These are phyloP conservation scores for Rhizopogon salebrosus DNA, from an alignment of 768 basidiomycete genomes.

Conservation along the genomic window DNA sequence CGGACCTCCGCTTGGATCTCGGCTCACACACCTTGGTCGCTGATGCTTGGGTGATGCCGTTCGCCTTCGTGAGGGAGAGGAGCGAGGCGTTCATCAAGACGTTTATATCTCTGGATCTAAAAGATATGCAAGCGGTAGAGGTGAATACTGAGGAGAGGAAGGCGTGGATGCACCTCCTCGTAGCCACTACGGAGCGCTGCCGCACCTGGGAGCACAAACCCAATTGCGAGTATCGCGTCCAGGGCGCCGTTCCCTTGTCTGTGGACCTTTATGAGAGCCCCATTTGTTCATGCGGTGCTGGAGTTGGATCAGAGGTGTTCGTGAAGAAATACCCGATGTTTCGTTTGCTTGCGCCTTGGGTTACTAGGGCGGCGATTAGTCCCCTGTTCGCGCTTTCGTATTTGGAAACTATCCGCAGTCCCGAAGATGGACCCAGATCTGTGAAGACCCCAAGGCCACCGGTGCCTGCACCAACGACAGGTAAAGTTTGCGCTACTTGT, in stretches of 20 bases:
- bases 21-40: constrained; percentile 44
- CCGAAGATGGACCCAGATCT: not conserved
- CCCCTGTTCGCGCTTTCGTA: constrained; percentile 52
- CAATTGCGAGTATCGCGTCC: constrained; percentile 43
- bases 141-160: constrained; percentile 30
- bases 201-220: constrained; percentile 44
- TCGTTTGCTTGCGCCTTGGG: constrained; percentile 32
- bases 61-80: constrained; percentile 9
- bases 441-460: not conserved
- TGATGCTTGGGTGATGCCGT: constrained; percentile 43
- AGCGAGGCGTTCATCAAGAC: not conserved
- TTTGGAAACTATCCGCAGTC: constrained; percentile 33
- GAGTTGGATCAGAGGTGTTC: constrained; percentile 40
- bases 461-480: no score
- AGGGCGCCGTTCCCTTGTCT: constrained; percentile 30
- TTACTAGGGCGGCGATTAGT: constrained; percentile 45
- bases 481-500: constrained; percentile 15
- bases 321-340: constrained; percentile 27
- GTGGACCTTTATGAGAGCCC: constrained; percentile 33
- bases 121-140: constrained; percentile 7
- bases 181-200: constrained; percentile 47
- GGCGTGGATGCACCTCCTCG: constrained; percentile 49
- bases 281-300: constrained; percentile 50
- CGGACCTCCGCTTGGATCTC: constrained; percentile 41
- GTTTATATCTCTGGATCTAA: not conserved